Conservation (phyloP, 139 green algal species). For the Chlamydomonas eustigma region DNA sequence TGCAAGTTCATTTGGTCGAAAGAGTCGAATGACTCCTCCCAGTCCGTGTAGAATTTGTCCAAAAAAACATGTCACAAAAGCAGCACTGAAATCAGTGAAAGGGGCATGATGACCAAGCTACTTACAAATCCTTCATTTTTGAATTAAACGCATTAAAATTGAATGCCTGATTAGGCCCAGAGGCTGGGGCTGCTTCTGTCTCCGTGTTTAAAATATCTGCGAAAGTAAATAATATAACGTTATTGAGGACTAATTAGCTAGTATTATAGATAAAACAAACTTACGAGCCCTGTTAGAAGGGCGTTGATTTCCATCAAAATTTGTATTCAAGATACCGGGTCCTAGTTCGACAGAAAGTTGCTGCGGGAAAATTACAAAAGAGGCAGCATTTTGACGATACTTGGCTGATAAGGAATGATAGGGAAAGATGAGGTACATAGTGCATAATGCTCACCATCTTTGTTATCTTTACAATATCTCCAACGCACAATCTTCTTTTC, state of each 20-base stretch:
- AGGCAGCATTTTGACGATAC: neutral
- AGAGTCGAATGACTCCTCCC: slow-evolving; percentile 93
- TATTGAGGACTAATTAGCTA: no score
- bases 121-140: slow-evolving; percentile 60
- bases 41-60: slow-evolving; percentile 91
- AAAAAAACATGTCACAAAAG: slow-evolving; percentile 3
- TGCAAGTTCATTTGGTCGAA: slow-evolving; percentile 98
- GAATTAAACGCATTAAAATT: slow-evolving; percentile 50
- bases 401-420: neutral
- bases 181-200: neutral
- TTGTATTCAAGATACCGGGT: slow-evolving; percentile 93
- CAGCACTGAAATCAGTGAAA: neutral
- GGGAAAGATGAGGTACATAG: neutral
- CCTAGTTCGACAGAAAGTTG: slow-evolving; percentile 95
- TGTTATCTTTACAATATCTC: slow-evolving; percentile 81
- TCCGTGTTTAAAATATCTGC: slow-evolving; percentile 23
- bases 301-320: slow-evolving; percentile 99
- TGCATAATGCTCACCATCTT: slow-evolving; percentile 85
- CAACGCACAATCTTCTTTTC: slow-evolving; percentile 92
- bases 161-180: slow-evolving; percentile 32
- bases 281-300: no score
- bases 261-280: no score
- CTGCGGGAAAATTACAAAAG: slow-evolving; percentile 37
- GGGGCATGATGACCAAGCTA: neutral
- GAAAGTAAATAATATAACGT: no score